Evolutionary conservation across 495 filamentous ascomycete genomes (phyloP).

Genomic region (Ramalina peruviana): DNA sequence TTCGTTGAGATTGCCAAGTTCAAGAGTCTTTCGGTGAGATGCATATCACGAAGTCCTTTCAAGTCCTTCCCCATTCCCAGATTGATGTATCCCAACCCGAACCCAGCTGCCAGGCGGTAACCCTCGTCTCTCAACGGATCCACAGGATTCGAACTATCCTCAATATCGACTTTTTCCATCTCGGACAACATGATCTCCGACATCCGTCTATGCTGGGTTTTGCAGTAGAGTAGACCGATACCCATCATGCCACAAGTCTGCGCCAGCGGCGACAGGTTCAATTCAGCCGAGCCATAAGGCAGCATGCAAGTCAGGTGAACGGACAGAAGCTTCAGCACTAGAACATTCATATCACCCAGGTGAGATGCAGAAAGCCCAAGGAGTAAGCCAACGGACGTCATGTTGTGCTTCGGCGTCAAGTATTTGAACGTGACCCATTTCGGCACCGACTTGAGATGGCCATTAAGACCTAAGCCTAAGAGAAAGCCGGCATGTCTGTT

Average conservation of each 20-base stretch:
- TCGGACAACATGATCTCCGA: slow-evolving; percentile 97
- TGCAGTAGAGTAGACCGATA: slow-evolving; percentile 86
- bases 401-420: slow-evolving; percentile 91
- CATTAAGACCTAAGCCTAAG: slow-evolving; percentile 84
- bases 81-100: slow-evolving; percentile 90
- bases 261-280: slow-evolving; percentile 85
- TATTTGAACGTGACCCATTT: slow-evolving; percentile 99
- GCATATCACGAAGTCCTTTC: slow-evolving; percentile 86
- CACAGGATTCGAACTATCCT: slow-evolving; percentile 46
- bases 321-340: slow-evolving; percentile 85
- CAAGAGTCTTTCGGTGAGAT: slow-evolving; percentile 74
- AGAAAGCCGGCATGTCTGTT: slow-evolving; percentile 92
- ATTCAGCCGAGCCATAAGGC: slow-evolving; percentile 76
- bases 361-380: slow-evolving; percentile 87
- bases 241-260: slow-evolving; percentile 97
- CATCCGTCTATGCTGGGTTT: slow-evolving; percentile 94
- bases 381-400: slow-evolving; percentile 93
- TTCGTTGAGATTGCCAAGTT: slow-evolving; percentile 74
- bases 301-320: slow-evolving; percentile 96
- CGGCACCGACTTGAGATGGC: slow-evolving; percentile 80
- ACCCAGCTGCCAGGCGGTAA: slow-evolving; percentile 86
- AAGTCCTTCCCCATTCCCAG: slow-evolving; percentile 80
- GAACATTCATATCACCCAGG: slow-evolving; percentile 88
- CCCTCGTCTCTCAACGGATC: slow-evolving; percentile 82
- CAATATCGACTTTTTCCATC: slow-evolving; percentile 69